Base-by-base conservation (phyloP, 1,139 yeast genomes). In the Debaryomyces udenii region DNA sequence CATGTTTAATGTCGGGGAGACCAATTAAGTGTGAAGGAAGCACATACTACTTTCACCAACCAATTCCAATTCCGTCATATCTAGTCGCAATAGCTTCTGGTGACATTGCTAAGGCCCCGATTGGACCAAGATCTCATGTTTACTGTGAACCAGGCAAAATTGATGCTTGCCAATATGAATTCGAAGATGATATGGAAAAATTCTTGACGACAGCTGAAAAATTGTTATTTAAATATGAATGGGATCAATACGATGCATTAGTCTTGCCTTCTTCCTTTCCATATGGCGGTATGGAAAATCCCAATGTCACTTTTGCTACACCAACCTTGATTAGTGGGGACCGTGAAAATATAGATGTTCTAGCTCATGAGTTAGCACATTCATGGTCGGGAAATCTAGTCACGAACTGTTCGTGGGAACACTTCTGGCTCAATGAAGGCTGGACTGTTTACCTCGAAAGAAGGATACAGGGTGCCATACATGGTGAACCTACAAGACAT, bases 271-370 rank as follows among this genome's bases (percentile, higher is more conserved):
- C 81, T 41, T 79, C 91, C 4, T 89, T 88, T 77, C 96, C 96
- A 2, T 90, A 88, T 56, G 96, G 96, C 46, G 96, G 97, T 41
- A 90, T 90, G 96, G 97, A 90, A 66, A 87, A 88, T 59, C 96
- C 96, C 41, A 88, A 88, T 61, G 80, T 88, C 62, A 89, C 96
- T 2, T 88, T 88, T 63, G 93, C 91, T 30, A 90, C 96, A 0
- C 96, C 96, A 34, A 89, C 97, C 0, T 73, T 90, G 52, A 81
- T 90, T 35, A 81, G 93, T 23, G 91, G 93, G 36, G 96, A 90
- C 64, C 74, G 94, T 45, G 83, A 88, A 44, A 88, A 89, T 53
- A 90, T 89, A 22, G 89, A 85, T 51, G 96, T 89, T 27, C 81
- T 89, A 61, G 96, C 96, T 1, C 96, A 89, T 64, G 96, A 89